These are phyloP conservation scores for Solanum megistacrolobum DNA, from an alignment of 257 asterid species.

Conservation along the genomic window DNA sequence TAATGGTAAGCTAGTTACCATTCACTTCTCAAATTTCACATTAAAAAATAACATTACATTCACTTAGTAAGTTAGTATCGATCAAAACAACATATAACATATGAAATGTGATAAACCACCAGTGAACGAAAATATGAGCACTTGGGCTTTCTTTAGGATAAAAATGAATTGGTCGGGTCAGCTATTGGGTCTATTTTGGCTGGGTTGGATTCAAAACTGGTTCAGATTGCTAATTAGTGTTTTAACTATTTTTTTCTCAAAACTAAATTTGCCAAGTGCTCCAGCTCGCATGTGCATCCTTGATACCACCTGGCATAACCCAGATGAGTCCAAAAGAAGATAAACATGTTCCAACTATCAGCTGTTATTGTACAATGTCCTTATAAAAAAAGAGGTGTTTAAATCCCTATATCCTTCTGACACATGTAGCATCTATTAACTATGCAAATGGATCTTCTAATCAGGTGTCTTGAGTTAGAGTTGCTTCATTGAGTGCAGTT, in stretches of 20 bases:
- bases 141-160: background rate
- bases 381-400: background rate
- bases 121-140: background rate
- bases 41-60: background rate
- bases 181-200: background rate
- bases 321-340: background rate
- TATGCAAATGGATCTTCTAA: background rate
- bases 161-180: background rate
- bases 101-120: background rate
- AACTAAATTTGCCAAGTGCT: background rate
- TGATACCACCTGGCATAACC: background rate
- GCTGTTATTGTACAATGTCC: background rate
- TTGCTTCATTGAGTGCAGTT: background rate
- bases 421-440: background rate
- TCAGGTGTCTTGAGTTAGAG: background rate
- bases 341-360: background rate
- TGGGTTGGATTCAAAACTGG: background rate
- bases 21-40: background rate
- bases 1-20: background rate
- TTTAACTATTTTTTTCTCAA: background rate
- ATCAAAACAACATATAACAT: background rate
- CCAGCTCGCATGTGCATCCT: background rate
- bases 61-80: background rate
- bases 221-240: background rate
- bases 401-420: background rate